These are phyloP conservation scores for Glaciozyma martinii DNA, from an alignment of 768 basidiomycete genomes.

Conservation along the genomic window DNA sequence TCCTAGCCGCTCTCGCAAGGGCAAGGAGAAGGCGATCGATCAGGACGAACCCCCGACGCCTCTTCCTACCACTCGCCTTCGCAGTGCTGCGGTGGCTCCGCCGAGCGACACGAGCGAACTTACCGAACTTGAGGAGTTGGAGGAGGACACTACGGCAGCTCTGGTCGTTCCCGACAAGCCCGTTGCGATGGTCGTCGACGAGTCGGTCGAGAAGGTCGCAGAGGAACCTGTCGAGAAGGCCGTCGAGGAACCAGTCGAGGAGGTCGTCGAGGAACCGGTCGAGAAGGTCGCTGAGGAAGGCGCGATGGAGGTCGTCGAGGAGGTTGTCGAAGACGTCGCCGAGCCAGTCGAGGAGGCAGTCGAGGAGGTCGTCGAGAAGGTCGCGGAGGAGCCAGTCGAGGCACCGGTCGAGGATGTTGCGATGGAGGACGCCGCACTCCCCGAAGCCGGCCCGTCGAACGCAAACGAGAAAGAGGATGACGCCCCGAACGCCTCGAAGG, in stretches of 20 bases:
- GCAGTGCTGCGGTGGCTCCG: not conserved
- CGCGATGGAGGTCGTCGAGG: no score
- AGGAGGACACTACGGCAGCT: constrained; percentile 54
- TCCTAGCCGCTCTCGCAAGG: not conserved
- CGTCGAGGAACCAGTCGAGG: constrained; percentile 56
- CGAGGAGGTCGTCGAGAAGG: not conserved
- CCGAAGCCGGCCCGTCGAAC: not conserved
- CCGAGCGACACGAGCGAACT: not conserved
- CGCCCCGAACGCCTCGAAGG: not conserved
- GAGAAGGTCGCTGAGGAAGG: not conserved
- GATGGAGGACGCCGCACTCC: not conserved
- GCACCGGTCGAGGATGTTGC: not conserved
- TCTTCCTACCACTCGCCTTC: not conserved
- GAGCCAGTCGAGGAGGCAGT: not conserved
- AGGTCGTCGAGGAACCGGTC: constrained; percentile 62
- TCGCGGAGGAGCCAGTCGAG: not conserved
- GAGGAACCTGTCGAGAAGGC: constrained; percentile 46
- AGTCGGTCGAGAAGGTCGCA: constrained; percentile 37
- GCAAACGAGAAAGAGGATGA: not conserved
- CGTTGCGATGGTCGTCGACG: constrained; percentile 40
- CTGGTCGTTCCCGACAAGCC: constrained; percentile 45
- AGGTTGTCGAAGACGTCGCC: not conserved
- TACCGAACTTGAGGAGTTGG: not conserved
- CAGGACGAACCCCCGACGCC: not conserved
- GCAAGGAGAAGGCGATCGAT: not conserved